Conservation (phyloP, 768 basidiomycete genomes). For the Russula emetica region DNA sequence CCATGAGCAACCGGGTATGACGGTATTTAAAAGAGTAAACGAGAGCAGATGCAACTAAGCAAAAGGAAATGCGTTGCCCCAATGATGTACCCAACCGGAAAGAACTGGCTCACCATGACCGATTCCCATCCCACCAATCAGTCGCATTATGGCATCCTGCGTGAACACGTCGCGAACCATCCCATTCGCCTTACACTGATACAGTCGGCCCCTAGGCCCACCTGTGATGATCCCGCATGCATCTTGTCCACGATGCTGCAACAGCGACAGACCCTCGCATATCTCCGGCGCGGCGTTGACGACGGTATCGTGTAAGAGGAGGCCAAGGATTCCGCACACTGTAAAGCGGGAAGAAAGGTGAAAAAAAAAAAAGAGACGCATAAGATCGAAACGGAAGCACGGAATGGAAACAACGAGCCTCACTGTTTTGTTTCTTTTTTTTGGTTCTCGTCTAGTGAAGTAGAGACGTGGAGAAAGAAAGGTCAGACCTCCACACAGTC, state of each 20-base stretch:
- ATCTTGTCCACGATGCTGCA: conserved; percentile 98
- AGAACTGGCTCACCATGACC: conserved; percentile 71
- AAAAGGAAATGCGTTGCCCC: neutral
- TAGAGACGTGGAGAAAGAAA: neutral
- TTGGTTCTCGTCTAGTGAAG: neutral
- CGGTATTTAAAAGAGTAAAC: neutral
- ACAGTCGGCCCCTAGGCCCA: conserved; percentile 90
- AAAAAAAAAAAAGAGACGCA: conserved; percentile 21
- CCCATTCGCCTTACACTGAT: conserved; percentile 98
- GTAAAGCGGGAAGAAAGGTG: conserved; percentile 13
- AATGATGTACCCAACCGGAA: neutral
- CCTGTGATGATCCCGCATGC: conserved; percentile 97
- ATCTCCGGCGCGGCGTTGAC: conserved; percentile 82
- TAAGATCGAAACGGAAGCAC: neutral
- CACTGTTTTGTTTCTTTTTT: neutral
- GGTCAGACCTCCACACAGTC: too few relatives aligned
- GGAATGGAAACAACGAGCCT: neutral
- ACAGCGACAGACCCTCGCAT: conserved; percentile 87
- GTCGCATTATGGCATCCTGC: conserved; percentile 60
- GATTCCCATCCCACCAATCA: conserved; percentile 94
- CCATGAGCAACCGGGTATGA: neutral
- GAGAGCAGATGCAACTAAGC: neutral
- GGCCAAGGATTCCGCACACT: conserved; percentile 93
- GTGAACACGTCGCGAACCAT: conserved; percentile 99
- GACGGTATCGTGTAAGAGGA: conserved; percentile 74